Conservation (phyloP, 495 filamentous ascomycete species). For the Penicillium cinerascens region DNA sequence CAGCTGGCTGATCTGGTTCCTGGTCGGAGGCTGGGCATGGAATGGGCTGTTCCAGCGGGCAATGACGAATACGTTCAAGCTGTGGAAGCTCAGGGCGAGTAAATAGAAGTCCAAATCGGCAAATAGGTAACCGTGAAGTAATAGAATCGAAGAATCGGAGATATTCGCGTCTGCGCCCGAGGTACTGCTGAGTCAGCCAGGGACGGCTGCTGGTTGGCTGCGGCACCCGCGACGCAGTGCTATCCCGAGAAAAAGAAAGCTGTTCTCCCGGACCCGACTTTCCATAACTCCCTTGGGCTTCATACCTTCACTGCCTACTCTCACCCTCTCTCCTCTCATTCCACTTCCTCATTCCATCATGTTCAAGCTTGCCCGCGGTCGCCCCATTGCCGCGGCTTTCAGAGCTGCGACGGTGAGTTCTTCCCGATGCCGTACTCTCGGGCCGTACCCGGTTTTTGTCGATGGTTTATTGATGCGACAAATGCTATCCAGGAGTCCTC, state of each 20-base stretch:
- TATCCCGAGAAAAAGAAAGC: constrained; percentile 45
- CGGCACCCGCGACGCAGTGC: constrained; percentile 25
- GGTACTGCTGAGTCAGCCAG: constrained; percentile 22
- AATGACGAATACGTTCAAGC: constrained; percentile 46
- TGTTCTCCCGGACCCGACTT: constrained; percentile 32
- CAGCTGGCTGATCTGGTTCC: constrained; percentile 47
- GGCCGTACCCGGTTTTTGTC: constrained; percentile 12
- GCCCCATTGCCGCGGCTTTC: constrained; percentile 63
- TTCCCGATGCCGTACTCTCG: constrained; percentile 14
- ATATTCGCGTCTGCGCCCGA: constrained; percentile 26
- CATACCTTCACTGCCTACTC: neutral
- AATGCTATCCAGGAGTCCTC: constrained; percentile 41
- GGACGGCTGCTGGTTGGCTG: constrained; percentile 26
- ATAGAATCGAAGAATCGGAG: neutral
- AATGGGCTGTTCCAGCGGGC: constrained; percentile 37
- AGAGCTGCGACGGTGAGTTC: constrained; percentile 58
- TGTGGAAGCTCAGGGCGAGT: constrained; percentile 34
- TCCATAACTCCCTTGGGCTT: constrained; percentile 9
- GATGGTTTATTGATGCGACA: constrained; percentile 20
- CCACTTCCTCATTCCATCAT: constrained; percentile 42
- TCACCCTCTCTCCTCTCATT: constrained; percentile 22
- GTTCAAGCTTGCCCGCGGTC: constrained; percentile 71
- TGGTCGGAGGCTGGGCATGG: constrained; percentile 44
- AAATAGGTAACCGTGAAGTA: constrained; percentile 8
- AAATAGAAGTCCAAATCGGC: neutral